Evolutionary conservation across 495 filamentous ascomycete genomes (phyloP).

Genomic region (Neurospora sp.): DNA sequence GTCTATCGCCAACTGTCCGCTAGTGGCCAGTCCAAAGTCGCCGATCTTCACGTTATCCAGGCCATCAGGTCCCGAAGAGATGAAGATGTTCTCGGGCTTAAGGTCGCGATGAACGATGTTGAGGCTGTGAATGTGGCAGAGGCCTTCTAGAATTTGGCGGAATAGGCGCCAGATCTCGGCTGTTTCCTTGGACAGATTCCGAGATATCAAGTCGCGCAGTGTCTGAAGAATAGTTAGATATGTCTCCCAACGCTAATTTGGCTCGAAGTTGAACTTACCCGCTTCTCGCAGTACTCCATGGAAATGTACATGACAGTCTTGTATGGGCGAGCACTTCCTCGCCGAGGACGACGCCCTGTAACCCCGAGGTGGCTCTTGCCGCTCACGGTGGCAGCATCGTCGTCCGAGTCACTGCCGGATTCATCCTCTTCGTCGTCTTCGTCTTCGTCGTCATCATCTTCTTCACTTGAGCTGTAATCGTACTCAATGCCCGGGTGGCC

Average conservation of each 20-base stretch:
- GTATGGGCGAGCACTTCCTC: constrained; percentile 24
- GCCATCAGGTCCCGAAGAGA: constrained; percentile 51
- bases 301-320: constrained; percentile 40
- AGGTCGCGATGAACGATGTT: constrained; percentile 94
- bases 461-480: constrained; percentile 58
- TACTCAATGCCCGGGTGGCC: constrained; percentile 75
- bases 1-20: constrained; percentile 58
- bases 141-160: constrained; percentile 81
- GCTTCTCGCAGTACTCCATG: constrained; percentile 97
- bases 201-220: constrained; percentile 78
- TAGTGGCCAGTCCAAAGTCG: constrained; percentile 91
- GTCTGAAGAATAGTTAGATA: constrained; percentile 41
- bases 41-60: constrained; percentile 87
- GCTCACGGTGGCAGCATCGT: constrained; percentile 11
- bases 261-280: constrained; percentile 39
- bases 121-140: constrained; percentile 80
- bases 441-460: constrained; percentile 33
- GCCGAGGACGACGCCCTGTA: constrained; percentile 11
- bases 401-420: constrained; percentile 4
- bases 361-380: constrained; percentile 8
- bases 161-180: constrained; percentile 84
- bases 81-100: constrained; percentile 98
- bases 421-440: constrained; percentile 23
- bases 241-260: neutral
- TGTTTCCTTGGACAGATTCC: constrained; percentile 57